These are phyloP conservation scores for Pythium coloratum DNA, from an alignment of 352 stramenopile species.

Conservation along the genomic window DNA sequence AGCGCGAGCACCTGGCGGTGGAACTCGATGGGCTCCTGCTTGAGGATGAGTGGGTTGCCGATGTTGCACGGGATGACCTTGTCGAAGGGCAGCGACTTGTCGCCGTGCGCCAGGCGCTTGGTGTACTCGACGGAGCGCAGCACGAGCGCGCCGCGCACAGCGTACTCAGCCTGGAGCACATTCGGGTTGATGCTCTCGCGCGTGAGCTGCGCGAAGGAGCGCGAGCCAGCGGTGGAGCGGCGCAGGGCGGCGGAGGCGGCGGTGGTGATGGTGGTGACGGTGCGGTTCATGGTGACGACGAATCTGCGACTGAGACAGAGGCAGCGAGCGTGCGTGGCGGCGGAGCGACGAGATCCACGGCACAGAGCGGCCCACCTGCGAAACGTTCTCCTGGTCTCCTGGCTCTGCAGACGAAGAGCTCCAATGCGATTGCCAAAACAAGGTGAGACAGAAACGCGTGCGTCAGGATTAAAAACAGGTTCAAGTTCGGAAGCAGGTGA, in stretches of 20 bases:
- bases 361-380: background rate
- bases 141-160: slow-evolving; percentile 86
- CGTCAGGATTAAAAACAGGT: slow-evolving; percentile 15
- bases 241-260: slow-evolving; percentile 28
- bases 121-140: slow-evolving; percentile 78
- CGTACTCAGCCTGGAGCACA: slow-evolving; percentile 85
- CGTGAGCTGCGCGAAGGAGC: slow-evolving; percentile 73
- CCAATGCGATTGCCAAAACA: slow-evolving; percentile 29
- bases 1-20: slow-evolving; percentile 91
- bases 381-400: slow-evolving; percentile 29
- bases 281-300: slow-evolving; percentile 10
- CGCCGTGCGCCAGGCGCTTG: slow-evolving; percentile 56
- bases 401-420: slow-evolving; percentile 13
- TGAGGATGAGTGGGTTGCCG: slow-evolving; percentile 96
- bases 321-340: slow-evolving; percentile 3
- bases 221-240: slow-evolving; percentile 27
- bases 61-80: slow-evolving; percentile 98
- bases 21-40: slow-evolving; percentile 95
- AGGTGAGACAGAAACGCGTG: slow-evolving; percentile 18
- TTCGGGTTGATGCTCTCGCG: slow-evolving; percentile 75
- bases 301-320: slow-evolving; percentile 1
- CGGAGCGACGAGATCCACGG: slow-evolving; percentile 3
- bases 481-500: slow-evolving; percentile 29
- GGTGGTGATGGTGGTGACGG: background rate
- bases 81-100: slow-evolving; percentile 86